Percentiles rank a stretch among this genome's conserved stretches.
Conservation (phyloP, 2,329 filamentous ascomycete species). For the Didymella sp. region DNA sequence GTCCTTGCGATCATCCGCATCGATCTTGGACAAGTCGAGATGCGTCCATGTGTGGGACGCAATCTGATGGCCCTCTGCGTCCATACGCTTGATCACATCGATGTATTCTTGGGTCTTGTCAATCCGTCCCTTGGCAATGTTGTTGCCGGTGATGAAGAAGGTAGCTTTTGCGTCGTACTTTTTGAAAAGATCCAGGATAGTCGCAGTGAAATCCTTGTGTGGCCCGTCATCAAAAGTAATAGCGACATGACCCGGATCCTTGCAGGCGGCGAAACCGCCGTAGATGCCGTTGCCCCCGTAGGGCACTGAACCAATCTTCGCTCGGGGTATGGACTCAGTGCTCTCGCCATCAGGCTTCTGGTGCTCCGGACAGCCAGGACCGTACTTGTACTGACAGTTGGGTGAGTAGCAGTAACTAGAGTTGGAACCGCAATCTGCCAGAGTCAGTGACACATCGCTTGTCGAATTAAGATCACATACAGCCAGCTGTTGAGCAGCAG, state of each 20-base stretch:
- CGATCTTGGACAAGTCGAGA: slow-evolving; percentile 52
- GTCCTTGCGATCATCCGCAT: slow-evolving; percentile 50
- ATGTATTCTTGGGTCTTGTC: slow-evolving; percentile 56
- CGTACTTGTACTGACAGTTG: slow-evolving; percentile 65
- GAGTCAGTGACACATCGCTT: not conserved
- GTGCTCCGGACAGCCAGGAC: slow-evolving; percentile 66
- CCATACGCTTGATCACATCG: slow-evolving; percentile 60
- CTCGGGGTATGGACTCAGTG: slow-evolving; percentile 59
- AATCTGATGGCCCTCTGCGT: slow-evolving; percentile 63
- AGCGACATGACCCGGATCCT: slow-evolving; percentile 63
- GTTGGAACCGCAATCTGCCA: slow-evolving; percentile 57
- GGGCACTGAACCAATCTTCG: slow-evolving; percentile 59
- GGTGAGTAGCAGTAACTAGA: slow-evolving; percentile 64
- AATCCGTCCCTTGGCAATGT: slow-evolving; percentile 61
- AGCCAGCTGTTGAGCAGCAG: slow-evolving; percentile 33
- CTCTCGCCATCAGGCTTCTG: slow-evolving; percentile 59
- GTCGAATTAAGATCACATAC: slow-evolving; percentile 7
- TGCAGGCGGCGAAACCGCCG: slow-evolving; percentile 47
- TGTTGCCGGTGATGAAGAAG: slow-evolving; percentile 68
- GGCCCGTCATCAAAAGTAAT: slow-evolving; percentile 72
- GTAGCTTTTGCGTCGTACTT: slow-evolving; percentile 67
- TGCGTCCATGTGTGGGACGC: slow-evolving; percentile 64
- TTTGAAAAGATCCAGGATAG: slow-evolving; percentile 66
- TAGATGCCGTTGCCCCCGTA: slow-evolving; percentile 65
- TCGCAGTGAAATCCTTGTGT: slow-evolving; percentile 61